Base-by-base conservation (phyloP, 306 rosid species). In the Inga oerstediana region DNA sequence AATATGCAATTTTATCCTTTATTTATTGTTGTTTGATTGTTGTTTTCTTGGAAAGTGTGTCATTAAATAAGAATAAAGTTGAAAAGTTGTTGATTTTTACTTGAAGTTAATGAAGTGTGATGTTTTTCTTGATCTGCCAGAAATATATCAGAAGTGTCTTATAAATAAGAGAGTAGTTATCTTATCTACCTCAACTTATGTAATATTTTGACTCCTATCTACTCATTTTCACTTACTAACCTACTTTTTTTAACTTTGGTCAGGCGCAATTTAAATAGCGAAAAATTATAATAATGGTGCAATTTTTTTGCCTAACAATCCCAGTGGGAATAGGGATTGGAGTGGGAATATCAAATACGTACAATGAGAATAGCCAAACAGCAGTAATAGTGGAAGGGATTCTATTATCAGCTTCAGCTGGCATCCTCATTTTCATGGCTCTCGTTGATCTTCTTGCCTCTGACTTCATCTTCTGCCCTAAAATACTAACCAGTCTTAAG, bases 401-500 rank as follows among this genome's bases (percentile, higher is more conserved):
- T 67, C 86, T 91, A 49, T 88, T 91, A 77, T 88, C 95, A 68
- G 88, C 91, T 46, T 93, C 97, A 5, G 90, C 92, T 61, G 95
- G 97, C 79, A 83, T 93, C 45, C 83, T 91, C 13, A 89, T 87
- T 37, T 88, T 84, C 86, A 91, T 90, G 95, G 92, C 97, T 61
- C 86, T 93, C 61, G 95, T 90, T 86, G 92, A 91, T 82, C 91
- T 89, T 81, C 85, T 91, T 43, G 96, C 97, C 27, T 80, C 84
- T 37, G 94, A 91, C 44, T 91, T 91, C 59, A 91, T 91, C 59
- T 90, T 87, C 91, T 86, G 74, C 84, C 83, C 85, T 0, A 90
- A 87, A 73, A 86, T 91, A 89, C 84, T 91, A 20, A 34, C 20
- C 19, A 91, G 81, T 78, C 81, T 89, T 19, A 83, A 83, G 91